Evolutionary conservation across 2,329 filamentous ascomycete species (phyloP).

Genomic region (Fusarium robinianum): DNA sequence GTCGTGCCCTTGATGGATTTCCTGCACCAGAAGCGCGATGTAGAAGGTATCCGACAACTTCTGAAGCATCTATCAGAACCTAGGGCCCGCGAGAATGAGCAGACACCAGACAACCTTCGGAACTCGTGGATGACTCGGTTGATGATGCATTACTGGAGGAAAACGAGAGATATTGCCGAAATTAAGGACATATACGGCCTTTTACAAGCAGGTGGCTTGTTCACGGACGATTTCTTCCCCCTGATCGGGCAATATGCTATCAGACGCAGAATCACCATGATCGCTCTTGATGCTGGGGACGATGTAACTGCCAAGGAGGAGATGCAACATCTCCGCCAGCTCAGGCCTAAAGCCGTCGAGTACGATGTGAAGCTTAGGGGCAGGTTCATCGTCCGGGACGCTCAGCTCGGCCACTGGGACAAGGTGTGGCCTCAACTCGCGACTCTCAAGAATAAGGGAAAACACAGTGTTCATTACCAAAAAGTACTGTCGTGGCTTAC

Average conservation of each 20-base stretch:
- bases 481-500: constrained; percentile 41
- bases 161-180: constrained; percentile 26
- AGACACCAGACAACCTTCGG: constrained; percentile 6
- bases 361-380: constrained; percentile 38
- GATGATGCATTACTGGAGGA: constrained; percentile 36
- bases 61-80: constrained; percentile 20
- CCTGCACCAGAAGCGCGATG: constrained; percentile 18
- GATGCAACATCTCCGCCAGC: constrained; percentile 27
- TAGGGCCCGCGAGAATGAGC: constrained; percentile 1
- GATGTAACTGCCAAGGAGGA: constrained; percentile 35
- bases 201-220: constrained; percentile 39
- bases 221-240: constrained; percentile 22
- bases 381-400: constrained; percentile 36
- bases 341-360: constrained; percentile 24
- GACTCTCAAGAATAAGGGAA: constrained; percentile 25
- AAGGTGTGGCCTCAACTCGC: constrained; percentile 29
- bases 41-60: constrained; percentile 22
- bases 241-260: constrained; percentile 35
- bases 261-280: constrained; percentile 35
- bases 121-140: constrained; percentile 31
- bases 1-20: constrained; percentile 30
- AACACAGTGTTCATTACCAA: constrained; percentile 32
- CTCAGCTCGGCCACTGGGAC: constrained; percentile 37
- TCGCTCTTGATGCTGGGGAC: constrained; percentile 37
- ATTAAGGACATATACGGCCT: constrained; percentile 37